Evolutionary conservation across 148 eudicot species (phyloP).

Genomic region (Spergularia marina): DNA sequence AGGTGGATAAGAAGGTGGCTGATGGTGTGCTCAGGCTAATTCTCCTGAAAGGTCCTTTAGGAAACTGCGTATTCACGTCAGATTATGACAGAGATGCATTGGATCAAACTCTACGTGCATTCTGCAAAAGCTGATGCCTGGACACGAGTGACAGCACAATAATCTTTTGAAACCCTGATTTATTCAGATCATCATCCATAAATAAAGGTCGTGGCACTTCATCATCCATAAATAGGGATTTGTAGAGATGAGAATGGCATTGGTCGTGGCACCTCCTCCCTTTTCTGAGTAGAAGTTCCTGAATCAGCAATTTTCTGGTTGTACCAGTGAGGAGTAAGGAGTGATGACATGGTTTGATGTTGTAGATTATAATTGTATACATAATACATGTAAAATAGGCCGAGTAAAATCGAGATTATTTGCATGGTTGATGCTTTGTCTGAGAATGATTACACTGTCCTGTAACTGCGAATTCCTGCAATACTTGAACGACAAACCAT

Average conservation of each 20-base stretch:
- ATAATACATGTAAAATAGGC: neutral
- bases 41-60: constrained; percentile 86
- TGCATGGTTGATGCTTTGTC: neutral
- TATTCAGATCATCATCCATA: neutral
- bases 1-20: constrained; percentile 99
- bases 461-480: neutral
- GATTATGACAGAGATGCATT: constrained; percentile 78
- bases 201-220: neutral
- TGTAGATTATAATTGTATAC: constrained; percentile 14
- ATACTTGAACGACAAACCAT: neutral
- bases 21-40: constrained; percentile 93
- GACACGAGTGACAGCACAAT: neutral
- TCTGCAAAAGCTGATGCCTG: constrained; percentile 58
- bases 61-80: constrained; percentile 88
- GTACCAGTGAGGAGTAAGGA: too few relatives aligned
- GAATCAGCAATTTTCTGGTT: neutral
- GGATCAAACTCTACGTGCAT: constrained; percentile 82
- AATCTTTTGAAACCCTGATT: neutral
- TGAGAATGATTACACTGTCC: neutral
- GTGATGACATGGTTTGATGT: neutral
- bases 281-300: constrained; percentile 7
- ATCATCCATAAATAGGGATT: neutral
- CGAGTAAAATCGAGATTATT: neutral
- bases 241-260: neutral
- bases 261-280: too few relatives aligned